phyloP scores from a whole-genome alignment of 257 asterid species.

The Solanum rostratum region DNA sequence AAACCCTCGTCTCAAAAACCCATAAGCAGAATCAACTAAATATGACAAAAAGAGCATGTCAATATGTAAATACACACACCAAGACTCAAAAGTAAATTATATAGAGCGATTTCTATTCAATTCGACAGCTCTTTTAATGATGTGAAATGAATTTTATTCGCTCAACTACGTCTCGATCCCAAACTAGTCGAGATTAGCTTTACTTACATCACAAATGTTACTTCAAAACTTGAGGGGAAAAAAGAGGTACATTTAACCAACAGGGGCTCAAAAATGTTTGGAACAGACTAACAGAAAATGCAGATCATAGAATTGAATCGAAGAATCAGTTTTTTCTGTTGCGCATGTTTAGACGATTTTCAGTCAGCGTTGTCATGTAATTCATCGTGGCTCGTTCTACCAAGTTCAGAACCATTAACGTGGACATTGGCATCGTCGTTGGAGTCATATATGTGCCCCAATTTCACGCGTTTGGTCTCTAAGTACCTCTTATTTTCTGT shows the following conservation, averaged over 20 bases:
- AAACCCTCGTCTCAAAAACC: too few species aligned
- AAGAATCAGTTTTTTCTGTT: background rate
- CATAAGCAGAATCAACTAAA: too few species aligned
- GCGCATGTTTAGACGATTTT: background rate
- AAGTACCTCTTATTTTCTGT: constrained; percentile 73
- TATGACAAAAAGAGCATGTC: too few species aligned
- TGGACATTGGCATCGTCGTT: constrained; percentile 37
- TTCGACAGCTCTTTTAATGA: background rate
- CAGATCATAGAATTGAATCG: background rate
- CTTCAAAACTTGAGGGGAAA: background rate
- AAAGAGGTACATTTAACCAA: background rate
- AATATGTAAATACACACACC: too few species aligned
- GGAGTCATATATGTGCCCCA: constrained; percentile 79
- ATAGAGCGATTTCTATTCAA: background rate
- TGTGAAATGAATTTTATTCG: background rate
- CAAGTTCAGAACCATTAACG: background rate
- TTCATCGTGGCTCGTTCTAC: background rate
- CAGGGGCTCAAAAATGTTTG: background rate
- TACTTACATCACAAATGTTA: background rate
- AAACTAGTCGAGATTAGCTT: background rate
- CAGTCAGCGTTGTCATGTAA: background rate
- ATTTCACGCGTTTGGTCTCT: constrained; percentile 78
- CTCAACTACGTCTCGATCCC: background rate
- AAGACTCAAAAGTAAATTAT: background rate
- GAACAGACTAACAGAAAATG: background rate